A percentile compares a stretch with the other conserved stretches of the same genome.
Conservation (phyloP, 78 protist species). For the slime mould (Dictyostelium discoideum) region DNA sequence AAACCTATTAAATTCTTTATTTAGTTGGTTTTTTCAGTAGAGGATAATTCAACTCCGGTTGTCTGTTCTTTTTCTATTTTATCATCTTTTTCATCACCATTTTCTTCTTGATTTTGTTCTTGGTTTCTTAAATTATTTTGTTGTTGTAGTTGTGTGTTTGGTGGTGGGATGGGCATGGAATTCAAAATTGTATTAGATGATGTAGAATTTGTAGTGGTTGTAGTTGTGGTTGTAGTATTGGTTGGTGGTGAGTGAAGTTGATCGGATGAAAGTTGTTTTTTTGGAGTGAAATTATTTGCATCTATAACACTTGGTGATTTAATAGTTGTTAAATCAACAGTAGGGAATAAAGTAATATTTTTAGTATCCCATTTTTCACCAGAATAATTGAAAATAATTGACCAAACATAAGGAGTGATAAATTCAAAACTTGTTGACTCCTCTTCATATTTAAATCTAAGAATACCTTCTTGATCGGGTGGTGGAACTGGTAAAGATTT, state of each 20-base stretch:
- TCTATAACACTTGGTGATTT: neutral
- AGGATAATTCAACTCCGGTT: neutral
- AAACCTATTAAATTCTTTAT: neutral
- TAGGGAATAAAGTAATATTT: constrained; percentile 25
- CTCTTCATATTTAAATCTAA: constrained; percentile 70
- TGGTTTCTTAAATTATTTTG: neutral
- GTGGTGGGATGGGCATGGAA: neutral
- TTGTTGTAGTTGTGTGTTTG: neutral
- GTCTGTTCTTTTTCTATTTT: neutral
- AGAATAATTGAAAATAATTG: constrained; percentile 44
- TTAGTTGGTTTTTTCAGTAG: neutral
- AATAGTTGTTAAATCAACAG: neutral
- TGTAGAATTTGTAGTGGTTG: neutral
- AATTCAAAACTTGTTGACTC: constrained; percentile 46
- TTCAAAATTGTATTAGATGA: neutral
- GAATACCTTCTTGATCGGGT: constrained; percentile 34
- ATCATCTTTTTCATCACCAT: neutral
- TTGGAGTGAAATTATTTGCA: neutral
- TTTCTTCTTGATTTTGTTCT: neutral
- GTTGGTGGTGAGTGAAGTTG: neutral
- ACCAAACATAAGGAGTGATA: constrained; percentile 74
- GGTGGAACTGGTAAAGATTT: constrained; percentile 39
- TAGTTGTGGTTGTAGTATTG: neutral
- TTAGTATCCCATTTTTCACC: constrained; percentile 58
- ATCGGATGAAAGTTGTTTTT: neutral